Evolutionary conservation across 306 rosid species (phyloP), one percentile per base, ranked within the genome.

Genomic region (Dicorynia guianensis): DNA sequence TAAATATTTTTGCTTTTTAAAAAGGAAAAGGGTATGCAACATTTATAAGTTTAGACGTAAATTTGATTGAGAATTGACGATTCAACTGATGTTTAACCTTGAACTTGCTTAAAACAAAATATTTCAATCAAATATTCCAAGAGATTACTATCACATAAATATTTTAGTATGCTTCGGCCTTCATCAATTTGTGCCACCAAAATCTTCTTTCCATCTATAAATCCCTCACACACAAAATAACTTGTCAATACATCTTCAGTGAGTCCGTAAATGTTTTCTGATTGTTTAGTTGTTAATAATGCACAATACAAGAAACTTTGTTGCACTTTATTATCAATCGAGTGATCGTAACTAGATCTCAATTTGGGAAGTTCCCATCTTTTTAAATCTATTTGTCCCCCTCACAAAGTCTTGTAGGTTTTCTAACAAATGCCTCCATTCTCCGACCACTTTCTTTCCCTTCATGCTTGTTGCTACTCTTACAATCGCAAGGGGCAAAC

Each of bases 181-280:
- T 63, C 72, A 78, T 78, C 73, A 55, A 63, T 62, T 36, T n/a
- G 36, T 1, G 67, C 77, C 53, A 63, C 60, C 73, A 81, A 42
- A 11, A 63, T 75, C 18, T n/a, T 83, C 79, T 47, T 63, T 17
- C 78, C 76, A 14, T 79, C 11, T 1, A 79, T 50, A 18, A 79
- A 67, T 25, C 79, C 79, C 68, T 79, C 76, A 10, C 75, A 76
- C 58, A 79, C 43, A 25, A 67, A 79, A 18, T 42, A 63, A 4
- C 75, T 79, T 33, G 70, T 75, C 79, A 83, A n/a, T n/a, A n/a
- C n/a, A n/a, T n/a, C n/a, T n/a, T n/a, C n/a, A n/a, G n/a, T n/a
- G n/a, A n/a, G n/a, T n/a, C n/a, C n/a, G n/a, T n/a, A n/a, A n/a
- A n/a, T n/a, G n/a, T 15, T 79, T 74, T 11, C 19, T 8, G 18